phyloP scores from a whole-genome alignment of 352 stramenopile species.

The Globisporangium spinosum region DNA sequence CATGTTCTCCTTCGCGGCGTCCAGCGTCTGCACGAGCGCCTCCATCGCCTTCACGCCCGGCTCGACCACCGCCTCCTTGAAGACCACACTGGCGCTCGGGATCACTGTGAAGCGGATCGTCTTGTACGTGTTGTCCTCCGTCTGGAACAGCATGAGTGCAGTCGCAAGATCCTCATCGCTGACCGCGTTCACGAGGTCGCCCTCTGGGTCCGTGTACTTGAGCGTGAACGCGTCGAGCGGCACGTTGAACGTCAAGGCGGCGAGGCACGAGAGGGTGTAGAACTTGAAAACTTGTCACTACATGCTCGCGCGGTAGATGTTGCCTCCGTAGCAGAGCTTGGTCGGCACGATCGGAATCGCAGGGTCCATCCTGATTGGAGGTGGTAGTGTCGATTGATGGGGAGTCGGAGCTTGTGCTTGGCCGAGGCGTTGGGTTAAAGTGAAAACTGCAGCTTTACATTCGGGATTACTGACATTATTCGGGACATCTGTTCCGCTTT shows the following conservation, averaged over 20 bases:
- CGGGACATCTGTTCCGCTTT: too few species aligned
- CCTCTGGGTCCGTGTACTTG: conserved; percentile 76
- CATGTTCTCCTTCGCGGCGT: conserved; percentile 70
- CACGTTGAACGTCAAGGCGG: too few species aligned
- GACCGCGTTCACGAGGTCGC: conserved; percentile 61
- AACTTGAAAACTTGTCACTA: conserved; percentile 38
- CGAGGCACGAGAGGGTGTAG: conserved; percentile 39
- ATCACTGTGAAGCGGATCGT: conserved; percentile 66
- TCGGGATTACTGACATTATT: too few species aligned
- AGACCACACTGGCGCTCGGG: conserved; percentile 46
- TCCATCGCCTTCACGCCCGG: conserved; percentile 75
- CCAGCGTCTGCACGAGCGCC: conserved; percentile 70
- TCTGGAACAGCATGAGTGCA: conserved; percentile 56
- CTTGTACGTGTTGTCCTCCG: conserved; percentile 27
- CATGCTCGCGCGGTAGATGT: conserved; percentile 66
- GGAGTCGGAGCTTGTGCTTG: too few species aligned
- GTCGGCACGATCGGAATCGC: conserved; percentile 27
- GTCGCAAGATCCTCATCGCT: conserved; percentile 59
- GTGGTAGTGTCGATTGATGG: too few species aligned
- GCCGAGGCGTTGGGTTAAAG: not conserved
- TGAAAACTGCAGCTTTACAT: too few species aligned
- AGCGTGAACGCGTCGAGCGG: too few species aligned
- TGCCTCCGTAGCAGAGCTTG: conserved; percentile 74
- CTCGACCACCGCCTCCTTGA: conserved; percentile 73
- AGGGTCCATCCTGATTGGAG: too few species aligned